A percentile compares a stretch with the other conserved stretches of the same genome.
phyloP scores from a whole-genome alignment of 2,329 filamentous ascomycete species.

The Colletotrichum tamarilloi region DNA sequence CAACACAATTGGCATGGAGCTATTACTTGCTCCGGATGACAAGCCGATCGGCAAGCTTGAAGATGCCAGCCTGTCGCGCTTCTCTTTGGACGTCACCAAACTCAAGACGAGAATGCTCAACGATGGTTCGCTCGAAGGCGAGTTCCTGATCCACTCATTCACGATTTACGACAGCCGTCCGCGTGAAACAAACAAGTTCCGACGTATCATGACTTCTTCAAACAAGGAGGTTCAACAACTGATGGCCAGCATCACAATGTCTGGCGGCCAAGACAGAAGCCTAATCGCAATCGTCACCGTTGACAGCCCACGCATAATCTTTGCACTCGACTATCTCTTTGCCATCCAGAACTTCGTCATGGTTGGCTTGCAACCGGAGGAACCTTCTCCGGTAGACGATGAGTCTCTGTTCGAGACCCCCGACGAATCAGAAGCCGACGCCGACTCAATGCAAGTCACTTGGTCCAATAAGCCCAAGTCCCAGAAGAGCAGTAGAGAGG shows the following conservation, averaged over 20 bases:
- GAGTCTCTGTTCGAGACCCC: constrained; percentile 66
- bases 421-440: constrained; percentile 64
- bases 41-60: constrained; percentile 83
- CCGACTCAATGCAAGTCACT: constrained; percentile 65
- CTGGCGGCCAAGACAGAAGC: constrained; percentile 82
- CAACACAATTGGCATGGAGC: constrained; percentile 86
- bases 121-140: constrained; percentile 90
- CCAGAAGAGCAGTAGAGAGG: constrained; percentile 39
- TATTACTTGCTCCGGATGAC: constrained; percentile 81
- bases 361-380: constrained; percentile 75
- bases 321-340: constrained; percentile 95
- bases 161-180: constrained; percentile 94
- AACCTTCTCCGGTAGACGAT: constrained; percentile 62
- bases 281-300: constrained; percentile 93
- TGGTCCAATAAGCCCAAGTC: constrained; percentile 52
- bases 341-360: constrained; percentile 87
- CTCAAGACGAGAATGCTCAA: constrained; percentile 94
- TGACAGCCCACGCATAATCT: constrained; percentile 93
- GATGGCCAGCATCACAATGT: constrained; percentile 96
- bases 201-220: constrained; percentile 96
- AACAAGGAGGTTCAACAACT: constrained; percentile 97
- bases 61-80: constrained; percentile 87
- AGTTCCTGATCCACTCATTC: constrained; percentile 93
- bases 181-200: constrained; percentile 92
- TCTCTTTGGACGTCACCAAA: constrained; percentile 92